phyloP scores from a whole-genome alignment of 2,329 filamentous ascomycete genomes.

The Fusarium sp. region DNA sequence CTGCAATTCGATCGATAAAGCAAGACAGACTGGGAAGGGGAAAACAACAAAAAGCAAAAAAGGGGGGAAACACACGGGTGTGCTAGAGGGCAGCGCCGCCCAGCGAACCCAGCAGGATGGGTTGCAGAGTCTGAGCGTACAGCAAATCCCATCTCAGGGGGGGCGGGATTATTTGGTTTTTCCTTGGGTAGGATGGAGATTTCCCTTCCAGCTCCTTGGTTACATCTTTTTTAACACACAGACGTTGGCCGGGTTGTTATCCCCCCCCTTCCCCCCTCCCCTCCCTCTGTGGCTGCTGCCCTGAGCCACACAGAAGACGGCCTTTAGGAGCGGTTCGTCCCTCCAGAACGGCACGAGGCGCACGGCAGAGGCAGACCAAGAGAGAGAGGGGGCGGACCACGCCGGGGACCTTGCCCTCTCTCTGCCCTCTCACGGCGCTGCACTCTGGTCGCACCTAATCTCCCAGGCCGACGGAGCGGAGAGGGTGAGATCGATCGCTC shows the following conservation, averaged over 20 bases:
- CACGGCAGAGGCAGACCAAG: conserved; percentile 16
- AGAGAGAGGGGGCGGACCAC: conserved; percentile 4
- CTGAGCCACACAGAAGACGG: conserved; percentile 4
- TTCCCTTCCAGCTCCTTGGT: conserved; percentile 7
- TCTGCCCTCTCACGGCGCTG: neutral
- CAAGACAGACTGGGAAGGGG: conserved; percentile 15
- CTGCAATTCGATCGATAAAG: neutral
- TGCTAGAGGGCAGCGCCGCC: conserved; percentile 2
- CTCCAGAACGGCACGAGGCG: conserved; percentile 17
- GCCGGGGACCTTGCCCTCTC: neutral
- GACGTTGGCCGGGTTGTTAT: conserved; percentile 13
- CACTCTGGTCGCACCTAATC: neutral
- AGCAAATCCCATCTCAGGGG: conserved; percentile 16
- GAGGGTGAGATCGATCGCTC: conserved; percentile 28
- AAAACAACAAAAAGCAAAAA: conserved; percentile 5
- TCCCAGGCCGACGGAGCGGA: conserved; percentile 2
- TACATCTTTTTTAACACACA: conserved; percentile 22
- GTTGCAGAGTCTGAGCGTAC: conserved; percentile 39
- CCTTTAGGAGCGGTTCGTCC: conserved; percentile 34
- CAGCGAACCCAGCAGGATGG: conserved; percentile 25
- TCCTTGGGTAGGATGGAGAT: conserved; percentile 9
- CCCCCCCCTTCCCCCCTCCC: neutral
- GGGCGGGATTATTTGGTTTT: conserved; percentile 23
- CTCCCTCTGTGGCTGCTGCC: neutral
- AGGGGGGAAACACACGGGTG: neutral